Evolutionary conservation across 805 yeast species (phyloP).

Genomic region (Lipomyces oligophaga): DNA sequence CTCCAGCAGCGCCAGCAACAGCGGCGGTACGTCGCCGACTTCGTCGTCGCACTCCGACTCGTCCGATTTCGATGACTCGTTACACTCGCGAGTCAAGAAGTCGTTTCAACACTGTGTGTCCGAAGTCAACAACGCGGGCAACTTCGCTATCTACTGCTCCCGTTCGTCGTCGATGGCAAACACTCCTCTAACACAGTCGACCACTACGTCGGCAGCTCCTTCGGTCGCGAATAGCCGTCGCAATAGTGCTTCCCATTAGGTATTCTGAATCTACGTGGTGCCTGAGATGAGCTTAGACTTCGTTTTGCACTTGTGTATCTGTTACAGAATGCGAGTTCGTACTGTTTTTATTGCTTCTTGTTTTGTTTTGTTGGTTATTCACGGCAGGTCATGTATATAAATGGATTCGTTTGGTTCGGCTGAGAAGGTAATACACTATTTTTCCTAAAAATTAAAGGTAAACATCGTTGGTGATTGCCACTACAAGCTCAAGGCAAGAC

Average conservation of each 20-base stretch:
- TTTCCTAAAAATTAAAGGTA: no score
- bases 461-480: no score
- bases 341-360: no score
- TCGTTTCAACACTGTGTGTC: slow-evolving; percentile 5
- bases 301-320: no score
- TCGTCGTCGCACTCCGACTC: slow-evolving; percentile 1
- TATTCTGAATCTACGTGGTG: no score
- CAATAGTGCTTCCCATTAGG: slow-evolving; percentile 3
- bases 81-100: slow-evolving; percentile 14
- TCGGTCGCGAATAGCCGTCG: slow-evolving; percentile 6
- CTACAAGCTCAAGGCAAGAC: background rate
- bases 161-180: background rate
- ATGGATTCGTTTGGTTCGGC: no score
- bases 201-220: background rate
- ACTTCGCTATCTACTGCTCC: background rate
- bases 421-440: no score
- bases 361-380: no score
- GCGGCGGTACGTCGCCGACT: no score
- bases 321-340: no score
- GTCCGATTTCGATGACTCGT: slow-evolving; percentile 8
- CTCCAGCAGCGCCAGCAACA: background rate
- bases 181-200: background rate
- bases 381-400: no score
- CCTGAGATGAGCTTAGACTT: no score
- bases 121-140: background rate